phyloP scores from a whole-genome alignment of 257 asterid species.

The Nicotiana obtusifolia region DNA sequence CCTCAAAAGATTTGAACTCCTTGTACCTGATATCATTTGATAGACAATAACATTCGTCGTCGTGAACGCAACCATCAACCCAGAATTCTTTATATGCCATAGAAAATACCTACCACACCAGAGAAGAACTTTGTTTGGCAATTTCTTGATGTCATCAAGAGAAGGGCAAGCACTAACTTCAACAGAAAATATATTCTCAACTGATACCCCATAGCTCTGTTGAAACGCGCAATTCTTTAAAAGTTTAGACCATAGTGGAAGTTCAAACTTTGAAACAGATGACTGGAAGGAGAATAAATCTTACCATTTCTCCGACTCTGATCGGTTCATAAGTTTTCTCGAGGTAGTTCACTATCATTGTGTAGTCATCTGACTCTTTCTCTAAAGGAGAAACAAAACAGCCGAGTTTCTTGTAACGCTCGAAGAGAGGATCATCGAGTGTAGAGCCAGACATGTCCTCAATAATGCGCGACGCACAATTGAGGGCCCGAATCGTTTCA shows the following conservation, averaged over 20 bases:
- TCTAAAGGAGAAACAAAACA: constrained; percentile 51
- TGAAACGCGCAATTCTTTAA: constrained; percentile 12
- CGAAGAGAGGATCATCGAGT: constrained; percentile 68
- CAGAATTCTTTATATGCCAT: neutral
- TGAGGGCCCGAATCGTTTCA: constrained; percentile 70
- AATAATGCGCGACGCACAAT: constrained; percentile 62
- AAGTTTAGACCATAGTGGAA: neutral
- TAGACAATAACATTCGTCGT: neutral
- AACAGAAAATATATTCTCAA: constrained; percentile 57
- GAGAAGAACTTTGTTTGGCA: constrained; percentile 61
- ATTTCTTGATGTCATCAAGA: constrained; percentile 46
- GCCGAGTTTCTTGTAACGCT: constrained; percentile 60
- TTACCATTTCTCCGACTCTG: constrained; percentile 72
- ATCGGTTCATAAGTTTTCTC: constrained; percentile 74
- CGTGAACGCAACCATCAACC: neutral
- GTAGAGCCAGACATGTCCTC: constrained; percentile 74
- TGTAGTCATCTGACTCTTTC: constrained; percentile 55
- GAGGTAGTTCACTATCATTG: constrained; percentile 64
- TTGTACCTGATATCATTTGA: constrained; percentile 72
- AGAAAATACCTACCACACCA: constrained; percentile 71
- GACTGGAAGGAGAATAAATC: neutral
- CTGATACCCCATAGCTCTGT: constrained; percentile 64
- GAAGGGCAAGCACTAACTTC: constrained; percentile 73
- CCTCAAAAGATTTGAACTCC: constrained; percentile 66
- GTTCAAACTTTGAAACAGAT: neutral